Base-by-base conservation (phyloP, 2,329 filamentous ascomycete species). In the Pseudonectria foliicola region DNA sequence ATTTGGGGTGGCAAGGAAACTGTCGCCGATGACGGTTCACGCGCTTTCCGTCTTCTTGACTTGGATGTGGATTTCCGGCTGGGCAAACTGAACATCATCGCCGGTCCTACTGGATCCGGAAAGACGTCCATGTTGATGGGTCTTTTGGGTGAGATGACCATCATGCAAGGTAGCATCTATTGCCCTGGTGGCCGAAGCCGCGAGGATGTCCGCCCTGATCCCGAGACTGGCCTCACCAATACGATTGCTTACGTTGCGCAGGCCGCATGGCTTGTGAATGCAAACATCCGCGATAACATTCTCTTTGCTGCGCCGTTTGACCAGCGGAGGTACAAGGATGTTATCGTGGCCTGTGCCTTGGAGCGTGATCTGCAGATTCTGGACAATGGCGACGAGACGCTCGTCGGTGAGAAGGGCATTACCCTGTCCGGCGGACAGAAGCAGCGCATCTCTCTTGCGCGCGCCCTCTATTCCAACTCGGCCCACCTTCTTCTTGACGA, bases 121-220 rank as follows among this genome's bases (percentile, higher is more conserved):
- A 98, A 98, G 68, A 95, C 90, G 0, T 96, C 90, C 1, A 68
- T 98, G 53, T 70, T 98, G 13, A 95, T 98, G 90, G 92, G 89
- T 18, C 68, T 98, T 16, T 75, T 98, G 2, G 92, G 92, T 40
- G 92, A 98, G 64, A 98, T 98, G 92, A 92, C 85, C 1, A 64
- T 89, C 33, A 63, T 95, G 15, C 72, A 81, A 38, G 92, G 92
- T 37, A 75, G 73, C 8, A 84, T 96, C 6, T 87, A 81, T 60
- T 75, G 96, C 16, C 92, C 92, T 3, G 87, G 89, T 34, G 87
- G 85, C 28, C 77, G 76, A 42, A 88, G 85, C 55, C 82, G 92
- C 46, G 87, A 95, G 55, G 87, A 95, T 40, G 73, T 95, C 21
- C 82, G 72, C 11, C 71, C 80, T 6, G 82, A 96, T 56, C 82